Base-by-base conservation (phyloP, 257 asterid species). In the Gentiana macrophylla region DNA sequence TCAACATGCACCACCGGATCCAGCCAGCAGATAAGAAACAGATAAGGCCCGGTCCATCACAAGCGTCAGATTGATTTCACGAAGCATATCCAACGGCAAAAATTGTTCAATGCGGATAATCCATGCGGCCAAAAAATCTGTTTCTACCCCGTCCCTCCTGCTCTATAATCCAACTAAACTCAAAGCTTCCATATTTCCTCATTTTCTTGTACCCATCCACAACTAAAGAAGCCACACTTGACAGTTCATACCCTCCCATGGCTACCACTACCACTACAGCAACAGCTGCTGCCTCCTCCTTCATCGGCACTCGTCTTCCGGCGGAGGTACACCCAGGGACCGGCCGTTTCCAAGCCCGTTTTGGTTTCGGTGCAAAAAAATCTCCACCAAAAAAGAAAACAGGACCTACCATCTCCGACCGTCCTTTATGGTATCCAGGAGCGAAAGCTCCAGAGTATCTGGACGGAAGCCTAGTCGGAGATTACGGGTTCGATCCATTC, bases 401-500 rank as follows among this genome's bases (percentile, higher is more conserved):
- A 8, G 50, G 80, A 0, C 80, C 63, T 65, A 47, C 9, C 52
- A 55, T 12, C 55, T 3, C 87, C 0, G 94, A 82, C 64, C 83
- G 97, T 32, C 97, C 97, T 0, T 55, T 89, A 59, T 89, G 97
- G 96, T 89, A 7, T 57, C 96, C 97, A 0, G 96, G 97, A 33
- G 96, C 95, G 9, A 69, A 70, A 56, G 80, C 96, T 6, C 97
- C 97, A 3, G 96, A 80, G 4, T 84, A 69, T 8, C 90, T 90
- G 0, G 97, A 90, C 66, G 97, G 96, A 0, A 72, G 84, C 47
- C 83, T 90, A 7, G 81, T 90, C 4, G 96, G 97, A 0, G 97
- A 90, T 70, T 90, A 90, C 46, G 97, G 97, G 1, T 90, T 90
- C 68, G 97, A 90, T 64, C 97, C 97, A 0, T 82, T 90, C 41